phyloP scores from a whole-genome alignment of 2,329 filamentous ascomycete species.

The Clonostachys chloroleuca region DNA sequence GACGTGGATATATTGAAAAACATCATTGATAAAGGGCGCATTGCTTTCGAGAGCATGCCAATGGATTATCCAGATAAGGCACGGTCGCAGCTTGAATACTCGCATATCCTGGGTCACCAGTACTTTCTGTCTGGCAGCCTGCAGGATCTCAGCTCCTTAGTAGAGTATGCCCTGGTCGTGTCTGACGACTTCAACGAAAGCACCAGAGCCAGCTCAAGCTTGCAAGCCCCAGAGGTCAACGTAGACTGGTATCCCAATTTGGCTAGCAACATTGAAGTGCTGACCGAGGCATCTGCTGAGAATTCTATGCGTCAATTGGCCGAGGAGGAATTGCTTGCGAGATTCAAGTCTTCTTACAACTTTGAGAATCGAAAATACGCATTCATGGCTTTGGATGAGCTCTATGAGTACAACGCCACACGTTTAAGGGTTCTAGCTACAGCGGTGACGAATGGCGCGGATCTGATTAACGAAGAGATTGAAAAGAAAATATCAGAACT shows the following conservation, averaged over 20 bases:
- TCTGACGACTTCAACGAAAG: neutral
- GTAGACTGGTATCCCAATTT: neutral
- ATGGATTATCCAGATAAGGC: neutral
- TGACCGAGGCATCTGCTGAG: neutral
- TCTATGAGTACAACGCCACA: neutral
- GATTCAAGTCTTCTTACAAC: neutral
- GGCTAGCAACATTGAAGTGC: neutral
- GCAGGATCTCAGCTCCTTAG: neutral
- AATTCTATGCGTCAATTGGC: neutral
- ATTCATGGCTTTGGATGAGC: neutral
- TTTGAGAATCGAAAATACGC: neutral
- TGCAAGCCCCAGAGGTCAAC: neutral
- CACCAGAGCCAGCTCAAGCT: neutral
- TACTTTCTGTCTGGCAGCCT: neutral
- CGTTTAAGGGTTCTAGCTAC: neutral
- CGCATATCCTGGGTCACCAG: neutral
- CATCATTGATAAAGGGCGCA: neutral
- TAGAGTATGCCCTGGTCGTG: neutral
- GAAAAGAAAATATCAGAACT: neutral
- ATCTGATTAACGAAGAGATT: neutral
- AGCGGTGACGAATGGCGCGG: neutral
- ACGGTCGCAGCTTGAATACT: neutral
- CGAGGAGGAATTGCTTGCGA: neutral
- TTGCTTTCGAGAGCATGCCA: neutral
- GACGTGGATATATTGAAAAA: neutral